Evolutionary conservation across 257 asterid species (phyloP), one percentile per base, ranked within the genome.

Genomic region (Paulownia fortunei): DNA sequence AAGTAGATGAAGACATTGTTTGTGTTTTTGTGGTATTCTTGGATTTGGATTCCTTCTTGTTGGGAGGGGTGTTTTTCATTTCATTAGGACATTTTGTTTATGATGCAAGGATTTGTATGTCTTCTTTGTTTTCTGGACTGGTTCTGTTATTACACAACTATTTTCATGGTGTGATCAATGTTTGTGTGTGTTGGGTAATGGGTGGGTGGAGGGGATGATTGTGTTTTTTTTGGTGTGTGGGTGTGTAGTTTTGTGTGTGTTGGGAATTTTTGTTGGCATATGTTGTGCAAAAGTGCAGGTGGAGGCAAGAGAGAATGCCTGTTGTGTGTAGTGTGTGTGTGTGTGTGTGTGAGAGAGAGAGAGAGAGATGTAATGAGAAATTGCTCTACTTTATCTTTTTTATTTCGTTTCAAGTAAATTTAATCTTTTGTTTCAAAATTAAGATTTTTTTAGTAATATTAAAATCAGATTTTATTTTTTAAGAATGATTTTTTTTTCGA

Each of bases 1-100:
- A 67, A 69, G 90, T 26, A 19, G 85, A 3, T 11, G 86, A 73
- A 5, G 91, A 72, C 82, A 80, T 79, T 37, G 47, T 80, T 21
- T 60, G n/a, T 26, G 30, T 15, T 69, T 16, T 27, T 37, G 24
- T 81, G 19, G 68, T 72, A 15, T 71, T 74, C 46, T 69, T 26
- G 67, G 73, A 69, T 60, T 58, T 30, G 39, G 39, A 16, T 46
- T 71, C 26, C 24, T 68, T 72, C 15, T 37, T 60, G 26, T 47
- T 42, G 47, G 19, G 19, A 56, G 19, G 56, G 52, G 55, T 44
- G 56, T 37, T 72, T n/a, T 71, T 80, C 82, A 65, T 54, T 69
- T 63, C 66, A 61, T 30, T 71, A 71, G 24, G 70, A 13, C 44
- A 19, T 42, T 62, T 8, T 62, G 3, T 68, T 23, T 39, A 4